Evolutionary conservation across 148 eudicot genomes (phyloP).

Genomic region (Persicaria maculosa): DNA sequence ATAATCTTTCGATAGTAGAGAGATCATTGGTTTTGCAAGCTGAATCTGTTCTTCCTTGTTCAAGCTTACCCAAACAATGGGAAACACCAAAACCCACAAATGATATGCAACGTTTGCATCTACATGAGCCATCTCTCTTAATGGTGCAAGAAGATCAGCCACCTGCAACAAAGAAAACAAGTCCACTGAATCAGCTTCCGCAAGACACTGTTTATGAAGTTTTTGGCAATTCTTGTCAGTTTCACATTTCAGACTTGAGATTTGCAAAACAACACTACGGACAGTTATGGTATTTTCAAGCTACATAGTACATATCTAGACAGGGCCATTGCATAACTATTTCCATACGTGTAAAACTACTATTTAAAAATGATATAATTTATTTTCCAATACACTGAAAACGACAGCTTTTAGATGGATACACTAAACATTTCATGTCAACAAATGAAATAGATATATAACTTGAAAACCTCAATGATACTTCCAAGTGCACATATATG

Average conservation of each 20-base stretch:
- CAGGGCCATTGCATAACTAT: not conserved
- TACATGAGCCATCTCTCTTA: conserved; percentile 95
- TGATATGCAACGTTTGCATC: conserved; percentile 99
- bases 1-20: conserved; percentile 89
- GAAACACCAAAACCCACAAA: conserved; percentile 97
- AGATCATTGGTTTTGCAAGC: conserved; percentile 93
- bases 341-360: not conserved
- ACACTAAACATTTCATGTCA: not conserved
- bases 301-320: not conserved
- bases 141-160: conserved; percentile 81
- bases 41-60: conserved; percentile 92
- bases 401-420: not conserved
- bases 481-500: not conserved
- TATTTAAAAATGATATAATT: not conserved
- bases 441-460: not conserved
- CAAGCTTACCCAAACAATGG: conserved; percentile 97
- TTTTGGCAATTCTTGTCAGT: not conserved
- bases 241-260: not conserved
- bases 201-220: not conserved
- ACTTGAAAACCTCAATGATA: not conserved
- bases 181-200: not conserved
- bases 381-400: not conserved
- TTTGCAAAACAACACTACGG: not conserved
- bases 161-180: conserved; percentile 41
- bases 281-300: not conserved